Base-by-base conservation (phyloP, 208 protist genomes). In the Crithidia fasciculata region DNA sequence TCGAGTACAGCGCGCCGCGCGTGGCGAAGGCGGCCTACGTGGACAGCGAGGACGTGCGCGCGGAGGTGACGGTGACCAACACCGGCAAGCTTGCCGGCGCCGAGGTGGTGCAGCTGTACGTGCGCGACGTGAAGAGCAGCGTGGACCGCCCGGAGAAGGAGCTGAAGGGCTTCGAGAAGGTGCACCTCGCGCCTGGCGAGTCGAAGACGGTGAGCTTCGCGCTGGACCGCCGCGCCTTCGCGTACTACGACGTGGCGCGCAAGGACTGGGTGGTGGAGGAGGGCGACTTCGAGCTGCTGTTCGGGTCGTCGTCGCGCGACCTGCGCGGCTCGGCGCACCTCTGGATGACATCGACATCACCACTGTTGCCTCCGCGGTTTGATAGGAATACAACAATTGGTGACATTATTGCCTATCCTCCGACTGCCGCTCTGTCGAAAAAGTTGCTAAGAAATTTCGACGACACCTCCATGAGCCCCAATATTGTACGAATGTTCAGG, bases 191-290 rank as follows among this genome's bases (percentile, higher is more conserved):
- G 50, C 64, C 64, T 8, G 64, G 64, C 64, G 64, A 69, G 64
- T 69, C 64, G 64, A 56, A 59, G 52, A 69, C 64, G 64, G 53
- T 69, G 28, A 28, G 28, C 28, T 28, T 71, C 65, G 61, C 50
- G 65, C 65, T 71, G 65, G 65, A 71, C 65, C 53, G 65, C 65
- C 65, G 65, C 65, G 65, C 65, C 65, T 71, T 71, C 65, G 65
- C 65, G 54, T 71, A 71, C 65, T 71, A 71, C 54, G 65, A 71
- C 65, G 65, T 71, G 65, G 65, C 50, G 65, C 65, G 65, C 65
- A 71, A 71, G 65, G 65, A 61, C 53, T 71, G 65, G 65, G 65
- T 71, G 65, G 65, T 71, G 54, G 65, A 71, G 65, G 65, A 58
- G 39, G 65, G 65, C 19, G 65, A 71, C 41, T 71, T 71, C 65